Conservation (phyloP, 805 yeast genomes). For the Lipomyces yamadae region DNA sequence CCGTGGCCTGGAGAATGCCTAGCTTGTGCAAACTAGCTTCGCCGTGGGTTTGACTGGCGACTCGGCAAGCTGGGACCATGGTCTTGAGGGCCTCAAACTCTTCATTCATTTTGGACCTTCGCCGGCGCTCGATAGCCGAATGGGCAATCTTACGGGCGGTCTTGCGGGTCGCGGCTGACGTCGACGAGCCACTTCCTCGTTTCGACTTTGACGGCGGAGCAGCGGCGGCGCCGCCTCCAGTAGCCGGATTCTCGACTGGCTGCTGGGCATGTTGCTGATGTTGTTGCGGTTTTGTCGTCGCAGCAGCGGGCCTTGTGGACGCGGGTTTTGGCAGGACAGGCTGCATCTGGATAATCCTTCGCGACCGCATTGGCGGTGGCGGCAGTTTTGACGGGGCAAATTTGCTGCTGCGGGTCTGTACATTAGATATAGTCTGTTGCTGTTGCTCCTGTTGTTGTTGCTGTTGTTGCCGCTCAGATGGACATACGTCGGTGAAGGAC, state of each 20-base stretch:
- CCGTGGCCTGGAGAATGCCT: conserved; percentile 80
- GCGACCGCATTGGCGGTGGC: conserved; percentile 37
- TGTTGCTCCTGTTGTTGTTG: conserved; percentile 3
- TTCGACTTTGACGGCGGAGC: neutral
- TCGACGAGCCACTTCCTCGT: conserved; percentile 20
- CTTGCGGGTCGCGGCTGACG: conserved; percentile 40
- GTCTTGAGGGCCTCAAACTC: conserved; percentile 82
- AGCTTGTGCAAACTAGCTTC: conserved; percentile 77
- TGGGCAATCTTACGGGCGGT: conserved; percentile 64
- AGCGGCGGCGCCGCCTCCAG: neutral
- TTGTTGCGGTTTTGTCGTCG: neutral
- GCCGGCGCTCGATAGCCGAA: conserved; percentile 77
- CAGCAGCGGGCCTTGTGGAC: conserved; percentile 9
- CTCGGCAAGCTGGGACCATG: conserved; percentile 77
- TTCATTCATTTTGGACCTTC: conserved; percentile 77
- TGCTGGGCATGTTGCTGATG: neutral
- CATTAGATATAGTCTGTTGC: neutral
- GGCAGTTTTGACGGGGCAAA: conserved; percentile 26
- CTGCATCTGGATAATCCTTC: conserved; percentile 36
- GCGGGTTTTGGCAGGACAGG: conserved; percentile 35
- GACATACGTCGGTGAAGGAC: neutral
- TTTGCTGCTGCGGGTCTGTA: conserved; percentile 13
- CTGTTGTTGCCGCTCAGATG: conserved; percentile 4
- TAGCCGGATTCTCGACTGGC: neutral
- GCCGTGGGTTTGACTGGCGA: conserved; percentile 47